phyloP scores from a whole-genome alignment of 2,329 filamentous ascomycete species.

The Rhynchosporium graminicola region DNA sequence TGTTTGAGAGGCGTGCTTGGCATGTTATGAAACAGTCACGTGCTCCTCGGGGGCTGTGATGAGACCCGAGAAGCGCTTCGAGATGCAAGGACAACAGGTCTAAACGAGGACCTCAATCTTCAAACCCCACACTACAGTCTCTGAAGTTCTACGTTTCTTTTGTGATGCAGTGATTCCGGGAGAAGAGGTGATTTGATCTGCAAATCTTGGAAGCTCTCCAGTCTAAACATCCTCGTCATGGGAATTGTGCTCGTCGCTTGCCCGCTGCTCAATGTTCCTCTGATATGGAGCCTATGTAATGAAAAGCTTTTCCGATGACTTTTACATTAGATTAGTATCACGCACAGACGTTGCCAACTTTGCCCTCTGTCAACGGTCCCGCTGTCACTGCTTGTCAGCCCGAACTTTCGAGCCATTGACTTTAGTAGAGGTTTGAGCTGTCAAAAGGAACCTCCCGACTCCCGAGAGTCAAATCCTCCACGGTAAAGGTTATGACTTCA shows the following conservation, averaged over 20 bases:
- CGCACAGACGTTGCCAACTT: neutral
- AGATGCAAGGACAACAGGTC: slow-evolving; percentile 5
- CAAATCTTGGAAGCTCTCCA: slow-evolving; percentile 5
- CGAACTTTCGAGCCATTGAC: neutral
- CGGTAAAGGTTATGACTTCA: neutral
- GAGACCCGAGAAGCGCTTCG: slow-evolving; percentile 4
- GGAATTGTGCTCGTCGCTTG: slow-evolving; percentile 11
- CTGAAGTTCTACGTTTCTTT: slow-evolving; percentile 21
- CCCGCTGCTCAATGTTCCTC: slow-evolving; percentile 9
- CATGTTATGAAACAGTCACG: slow-evolving; percentile 27
- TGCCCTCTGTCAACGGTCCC: neutral
- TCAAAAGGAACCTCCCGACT: neutral
- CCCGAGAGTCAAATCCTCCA: neutral
- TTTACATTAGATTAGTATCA: slow-evolving; percentile 11
- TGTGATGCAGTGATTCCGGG: neutral
- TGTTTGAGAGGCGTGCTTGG: slow-evolving; percentile 20
- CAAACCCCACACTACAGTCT: slow-evolving; percentile 21
- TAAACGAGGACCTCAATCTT: slow-evolving; percentile 9
- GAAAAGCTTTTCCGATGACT: neutral
- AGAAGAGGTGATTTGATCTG: slow-evolving; percentile 14
- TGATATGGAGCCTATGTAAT: neutral
- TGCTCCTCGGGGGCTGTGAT: slow-evolving; percentile 22
- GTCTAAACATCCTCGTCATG: slow-evolving; percentile 1
- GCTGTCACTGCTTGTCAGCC: slow-evolving; percentile 13
- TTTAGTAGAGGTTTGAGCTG: neutral